These are phyloP conservation scores for Eucalyptus pumila DNA, from an alignment of 345 rosid genomes.

Conservation along the genomic window DNA sequence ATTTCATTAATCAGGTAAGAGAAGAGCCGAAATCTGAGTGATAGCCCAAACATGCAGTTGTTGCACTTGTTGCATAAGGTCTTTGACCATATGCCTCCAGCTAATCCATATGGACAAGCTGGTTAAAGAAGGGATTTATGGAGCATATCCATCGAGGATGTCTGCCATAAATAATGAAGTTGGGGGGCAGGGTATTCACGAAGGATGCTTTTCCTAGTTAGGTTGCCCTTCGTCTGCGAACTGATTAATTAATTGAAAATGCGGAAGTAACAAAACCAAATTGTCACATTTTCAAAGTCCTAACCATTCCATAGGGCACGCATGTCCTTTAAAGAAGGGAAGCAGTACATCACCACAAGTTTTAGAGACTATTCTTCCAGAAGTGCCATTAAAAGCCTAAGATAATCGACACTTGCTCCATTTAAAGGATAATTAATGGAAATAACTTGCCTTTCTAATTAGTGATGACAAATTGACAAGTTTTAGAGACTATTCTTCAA, in stretches of 20 bases:
- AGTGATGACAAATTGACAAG: background rate
- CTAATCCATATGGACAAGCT: background rate
- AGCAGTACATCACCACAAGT: background rate
- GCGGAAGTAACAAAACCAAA: background rate
- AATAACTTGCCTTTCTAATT: background rate
- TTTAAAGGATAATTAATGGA: background rate
- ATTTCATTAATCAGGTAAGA: background rate
- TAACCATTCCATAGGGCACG: background rate
- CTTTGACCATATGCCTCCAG: background rate
- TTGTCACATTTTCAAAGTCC: background rate
- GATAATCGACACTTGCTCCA: background rate
- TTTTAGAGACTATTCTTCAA: background rate
- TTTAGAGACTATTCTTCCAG: background rate
- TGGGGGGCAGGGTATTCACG: too few relatives aligned
- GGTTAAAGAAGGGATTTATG: too few relatives aligned
- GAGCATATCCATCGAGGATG: too few relatives aligned
- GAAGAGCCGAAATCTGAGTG: background rate
- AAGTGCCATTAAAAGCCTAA: background rate
- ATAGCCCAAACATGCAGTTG: background rate
- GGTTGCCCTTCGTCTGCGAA: too few relatives aligned
- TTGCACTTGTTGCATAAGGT: background rate
- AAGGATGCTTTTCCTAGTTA: too few relatives aligned
- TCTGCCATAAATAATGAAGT: too few relatives aligned
- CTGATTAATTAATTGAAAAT: too few relatives aligned
- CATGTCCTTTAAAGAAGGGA: background rate